These are phyloP conservation scores for Alternaria angustiovoidea DNA, from an alignment of 2,329 filamentous ascomycete species.

Conservation along the genomic window DNA sequence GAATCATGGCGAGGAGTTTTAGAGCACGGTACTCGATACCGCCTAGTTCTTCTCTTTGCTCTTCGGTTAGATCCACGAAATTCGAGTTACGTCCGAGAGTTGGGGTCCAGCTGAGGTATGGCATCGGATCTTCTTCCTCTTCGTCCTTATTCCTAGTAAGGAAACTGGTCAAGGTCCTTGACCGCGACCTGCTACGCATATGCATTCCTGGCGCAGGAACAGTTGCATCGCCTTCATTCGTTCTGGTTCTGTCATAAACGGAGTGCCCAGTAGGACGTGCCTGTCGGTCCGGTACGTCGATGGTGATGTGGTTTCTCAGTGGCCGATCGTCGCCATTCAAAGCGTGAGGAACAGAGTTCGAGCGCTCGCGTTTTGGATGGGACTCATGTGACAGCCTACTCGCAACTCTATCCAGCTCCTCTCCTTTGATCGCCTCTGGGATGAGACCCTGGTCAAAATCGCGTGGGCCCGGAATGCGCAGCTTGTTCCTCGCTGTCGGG, in stretches of 20 bases:
- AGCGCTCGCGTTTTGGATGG: constrained; percentile 28
- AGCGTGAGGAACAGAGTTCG: constrained; percentile 40
- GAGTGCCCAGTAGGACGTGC: constrained; percentile 43
- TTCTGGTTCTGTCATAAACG: constrained; percentile 32
- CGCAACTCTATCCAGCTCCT: constrained; percentile 33
- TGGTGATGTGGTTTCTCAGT: constrained; percentile 67
- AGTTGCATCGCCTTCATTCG: constrained; percentile 17
- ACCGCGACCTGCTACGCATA: constrained; percentile 43
- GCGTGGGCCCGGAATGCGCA: constrained; percentile 89
- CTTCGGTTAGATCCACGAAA: constrained; percentile 86
- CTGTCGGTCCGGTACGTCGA: constrained; percentile 66
- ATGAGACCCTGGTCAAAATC: constrained; percentile 85
- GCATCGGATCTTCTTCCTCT: constrained; percentile 64
- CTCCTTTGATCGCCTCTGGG: constrained; percentile 66
- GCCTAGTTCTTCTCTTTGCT: constrained; percentile 92
- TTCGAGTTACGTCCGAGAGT: constrained; percentile 93
- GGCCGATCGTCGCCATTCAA: constrained; percentile 51
- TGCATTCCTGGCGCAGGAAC: constrained; percentile 28
- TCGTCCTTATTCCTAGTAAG: constrained; percentile 63
- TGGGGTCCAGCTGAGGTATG: constrained; percentile 93
- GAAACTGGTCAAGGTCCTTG: constrained; percentile 67
- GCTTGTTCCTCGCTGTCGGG: constrained; percentile 72
- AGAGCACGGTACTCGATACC: constrained; percentile 95
- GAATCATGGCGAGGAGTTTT: constrained; percentile 81
- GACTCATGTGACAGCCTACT: constrained; percentile 37